Evolutionary conservation across 1,139 yeast species (phyloP).

Genomic region (Yamadazyma taylorii): DNA sequence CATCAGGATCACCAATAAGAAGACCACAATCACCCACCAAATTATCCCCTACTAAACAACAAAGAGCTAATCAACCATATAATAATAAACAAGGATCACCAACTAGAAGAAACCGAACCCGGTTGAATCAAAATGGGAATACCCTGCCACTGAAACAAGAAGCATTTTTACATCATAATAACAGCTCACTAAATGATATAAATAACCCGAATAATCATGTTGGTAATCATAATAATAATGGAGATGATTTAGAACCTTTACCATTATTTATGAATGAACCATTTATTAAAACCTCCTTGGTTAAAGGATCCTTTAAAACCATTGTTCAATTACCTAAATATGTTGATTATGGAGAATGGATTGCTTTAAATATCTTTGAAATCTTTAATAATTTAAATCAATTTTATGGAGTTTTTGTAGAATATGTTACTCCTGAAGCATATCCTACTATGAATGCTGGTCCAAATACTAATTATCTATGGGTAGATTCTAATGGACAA

Average conservation of each 20-base stretch:
- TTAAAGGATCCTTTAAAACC: constrained; percentile 96
- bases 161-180: constrained; percentile 2
- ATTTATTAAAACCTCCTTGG: constrained; percentile 88
- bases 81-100: constrained; percentile 33
- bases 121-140: constrained; percentile 6
- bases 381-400: constrained; percentile 82
- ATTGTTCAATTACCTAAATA: constrained; percentile 94
- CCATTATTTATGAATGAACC: constrained; percentile 89
- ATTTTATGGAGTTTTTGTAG: constrained; percentile 85
- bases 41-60: constrained; percentile 32
- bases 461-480: constrained; percentile 82
- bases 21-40: constrained; percentile 37
- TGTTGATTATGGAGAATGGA: constrained; percentile 94
- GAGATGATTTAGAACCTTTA: constrained; percentile 14
- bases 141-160: constrained; percentile 17
- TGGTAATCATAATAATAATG: neutral
- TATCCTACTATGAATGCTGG: constrained; percentile 97
- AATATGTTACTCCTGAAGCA: constrained; percentile 83
- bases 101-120: constrained; percentile 28
- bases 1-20: constrained; percentile 33
- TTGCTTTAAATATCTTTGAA: constrained; percentile 90
- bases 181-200: neutral
- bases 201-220: neutral
- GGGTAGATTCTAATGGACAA: constrained; percentile 82
- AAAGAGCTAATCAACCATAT: constrained; percentile 20